A percentile compares a stretch with the other conserved stretches of the same genome.
Evolutionary conservation across 345 rosid genomes (phyloP).

Genomic region (Sapria himalayana): DNA sequence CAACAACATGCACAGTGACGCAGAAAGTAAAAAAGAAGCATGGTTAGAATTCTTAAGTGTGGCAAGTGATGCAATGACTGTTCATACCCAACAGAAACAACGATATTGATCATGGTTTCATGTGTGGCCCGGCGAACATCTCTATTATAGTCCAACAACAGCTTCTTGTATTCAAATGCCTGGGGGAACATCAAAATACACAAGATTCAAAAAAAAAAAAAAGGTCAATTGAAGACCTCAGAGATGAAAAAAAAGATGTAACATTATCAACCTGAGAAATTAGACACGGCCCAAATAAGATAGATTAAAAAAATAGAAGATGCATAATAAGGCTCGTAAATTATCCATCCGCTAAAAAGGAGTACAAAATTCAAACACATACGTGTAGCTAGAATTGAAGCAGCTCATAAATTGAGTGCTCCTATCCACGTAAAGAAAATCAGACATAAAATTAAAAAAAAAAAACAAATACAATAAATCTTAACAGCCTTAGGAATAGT

Average conservation of each 20-base stretch:
- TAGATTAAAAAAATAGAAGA: too few species aligned
- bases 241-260: conserved; percentile 7
- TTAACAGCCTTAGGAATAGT: too few species aligned
- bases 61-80: conserved; percentile 6
- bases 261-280: too few species aligned
- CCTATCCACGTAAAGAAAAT: too few species aligned
- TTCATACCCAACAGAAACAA: conserved; percentile 51
- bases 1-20: neutral
- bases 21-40: conserved; percentile 4
- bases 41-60: conserved; percentile 1
- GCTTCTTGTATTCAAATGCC: conserved; percentile 81
- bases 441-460: too few species aligned
- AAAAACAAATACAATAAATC: too few species aligned
- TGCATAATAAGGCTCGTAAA: too few species aligned
- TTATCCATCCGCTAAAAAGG: too few species aligned
- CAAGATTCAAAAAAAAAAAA: neutral
- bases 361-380: too few species aligned
- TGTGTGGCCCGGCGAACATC: conserved; percentile 90
- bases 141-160: conserved; percentile 72
- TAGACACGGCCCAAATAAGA: too few species aligned
- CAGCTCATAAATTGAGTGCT: too few species aligned
- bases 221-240: neutral
- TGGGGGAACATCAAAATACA: conserved; percentile 9
- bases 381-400: too few species aligned
- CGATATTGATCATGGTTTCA: conserved; percentile 65